phyloP scores from a whole-genome alignment of 257 asterid genomes.

The Scutellaria minor region DNA sequence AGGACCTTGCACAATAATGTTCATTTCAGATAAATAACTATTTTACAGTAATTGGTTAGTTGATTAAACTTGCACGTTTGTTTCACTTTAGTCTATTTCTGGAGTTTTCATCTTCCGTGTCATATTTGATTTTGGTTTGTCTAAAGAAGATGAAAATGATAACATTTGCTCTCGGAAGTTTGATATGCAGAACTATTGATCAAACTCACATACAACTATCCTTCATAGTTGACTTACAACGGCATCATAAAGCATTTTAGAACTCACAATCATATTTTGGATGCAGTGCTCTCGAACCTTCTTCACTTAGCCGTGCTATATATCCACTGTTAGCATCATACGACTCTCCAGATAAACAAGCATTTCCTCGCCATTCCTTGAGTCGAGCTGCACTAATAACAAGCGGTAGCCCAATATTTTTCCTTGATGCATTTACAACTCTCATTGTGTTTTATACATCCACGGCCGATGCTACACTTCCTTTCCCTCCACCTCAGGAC shows the following conservation, averaged over 20 bases:
- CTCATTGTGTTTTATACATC: constrained; percentile 91
- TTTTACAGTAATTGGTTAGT: not conserved
- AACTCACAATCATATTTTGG: constrained; percentile 39
- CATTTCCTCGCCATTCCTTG: constrained; percentile 96
- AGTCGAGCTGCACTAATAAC: constrained; percentile 97
- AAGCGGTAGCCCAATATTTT: constrained; percentile 96
- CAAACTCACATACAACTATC: not conserved
- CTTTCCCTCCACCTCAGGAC: constrained; percentile 98
- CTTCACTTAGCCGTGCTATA: constrained; percentile 85
- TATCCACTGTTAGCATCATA: constrained; percentile 84
- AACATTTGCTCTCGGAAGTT: not conserved
- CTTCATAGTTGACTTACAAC: not conserved
- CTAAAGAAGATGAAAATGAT: constrained; percentile 1
- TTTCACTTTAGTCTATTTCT: not conserved
- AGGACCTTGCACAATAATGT: not conserved
- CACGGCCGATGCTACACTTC: constrained; percentile 82
- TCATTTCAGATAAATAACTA: constrained; percentile 16
- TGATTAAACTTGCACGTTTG: not conserved
- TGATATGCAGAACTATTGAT: not conserved
- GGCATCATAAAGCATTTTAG: constrained; percentile 5
- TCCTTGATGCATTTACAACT: constrained; percentile 89
- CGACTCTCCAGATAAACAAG: constrained; percentile 85
- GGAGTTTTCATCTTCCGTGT: constrained; percentile 1
- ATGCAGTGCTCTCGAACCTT: constrained; percentile 93
- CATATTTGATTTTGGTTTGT: constrained; percentile 7